Evolutionary conservation across 1,139 yeast species (phyloP).

Genomic region (Yamadazyma triangularis): DNA sequence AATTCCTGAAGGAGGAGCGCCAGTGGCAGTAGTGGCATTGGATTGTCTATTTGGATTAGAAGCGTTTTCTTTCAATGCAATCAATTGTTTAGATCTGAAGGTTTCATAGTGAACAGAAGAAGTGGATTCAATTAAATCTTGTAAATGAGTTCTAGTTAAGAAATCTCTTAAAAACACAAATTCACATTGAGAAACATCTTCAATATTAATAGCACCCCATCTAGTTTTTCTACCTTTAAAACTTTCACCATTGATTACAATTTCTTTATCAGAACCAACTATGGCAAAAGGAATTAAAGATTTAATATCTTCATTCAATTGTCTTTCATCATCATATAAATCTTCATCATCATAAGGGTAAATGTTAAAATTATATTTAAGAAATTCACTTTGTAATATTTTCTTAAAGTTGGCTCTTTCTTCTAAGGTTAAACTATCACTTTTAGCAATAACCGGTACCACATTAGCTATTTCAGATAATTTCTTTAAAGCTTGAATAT

Average conservation of each 20-base stretch:
- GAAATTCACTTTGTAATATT: constrained; percentile 71
- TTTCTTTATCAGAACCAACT: constrained; percentile 84
- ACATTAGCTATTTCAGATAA: constrained; percentile 90
- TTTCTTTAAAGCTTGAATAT: constrained; percentile 77
- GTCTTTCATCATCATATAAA: constrained; percentile 73
- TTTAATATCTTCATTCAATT: constrained; percentile 70
- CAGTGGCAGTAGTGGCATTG: constrained; percentile 2
- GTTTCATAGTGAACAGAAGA: constrained; percentile 85
- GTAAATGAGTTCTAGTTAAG: constrained; percentile 90
- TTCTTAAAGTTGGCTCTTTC: constrained; percentile 80
- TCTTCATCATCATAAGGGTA: constrained; percentile 85
- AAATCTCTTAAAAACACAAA: constrained; percentile 91
- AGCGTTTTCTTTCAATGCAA: constrained; percentile 81
- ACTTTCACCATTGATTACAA: constrained; percentile 67
- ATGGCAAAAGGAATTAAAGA: constrained; percentile 90
- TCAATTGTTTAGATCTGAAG: constrained; percentile 89
- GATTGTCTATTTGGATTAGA: constrained; percentile 47
- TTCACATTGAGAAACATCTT: constrained; percentile 93
- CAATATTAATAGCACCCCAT: constrained; percentile 92
- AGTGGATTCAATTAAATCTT: constrained; percentile 93
- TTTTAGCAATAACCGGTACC: constrained; percentile 90
- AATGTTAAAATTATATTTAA: constrained; percentile 66
- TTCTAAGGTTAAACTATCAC: constrained; percentile 81
- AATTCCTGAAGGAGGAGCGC: neutral
- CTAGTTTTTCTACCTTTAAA: constrained; percentile 89